Base-by-base conservation (phyloP, 2,329 filamentous ascomycete species). In the Phoma herbarum region DNA sequence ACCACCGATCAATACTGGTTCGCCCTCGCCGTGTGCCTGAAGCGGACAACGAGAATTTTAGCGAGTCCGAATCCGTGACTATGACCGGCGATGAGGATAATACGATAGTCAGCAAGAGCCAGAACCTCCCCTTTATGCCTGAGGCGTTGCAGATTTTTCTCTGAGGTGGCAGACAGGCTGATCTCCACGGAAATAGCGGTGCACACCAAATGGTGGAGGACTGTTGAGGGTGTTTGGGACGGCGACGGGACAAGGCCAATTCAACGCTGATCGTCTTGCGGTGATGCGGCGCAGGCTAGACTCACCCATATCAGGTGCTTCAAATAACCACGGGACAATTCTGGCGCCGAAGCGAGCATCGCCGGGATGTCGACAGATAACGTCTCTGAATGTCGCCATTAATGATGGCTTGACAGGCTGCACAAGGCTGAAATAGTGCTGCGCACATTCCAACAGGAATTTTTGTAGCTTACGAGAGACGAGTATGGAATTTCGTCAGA, bases 1-100 rank as follows among this genome's bases (percentile, higher is more conserved):
- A 58, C 53, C 35, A 68, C 59, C 62, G 63, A 65, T 67, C 63
- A 67, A 70, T 64, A 67, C 53, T 65, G 60, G 51, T 59, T 72
- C 64, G 67, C 69, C 60, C 50, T 64, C 58, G 59, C 62, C 45
- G 50, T 46, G 46, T 50, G n/a, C 56, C 46, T 47, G 33, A 59
- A 57, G 51, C 35, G 26, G 59, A 61, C 52, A 49, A 60, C 62
- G 53, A 54, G 59, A 60, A 60, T 65, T 63, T 66, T 69, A 70
- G 64, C 69, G 59, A 52, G 60, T 52, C 59, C 60, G 60, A 67
- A 66, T 65, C 47, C 63, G 64, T 62, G 52, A 58, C 55, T 35
- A 42, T 60, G 61, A 67, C 64, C 68, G 61, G 58, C 59, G 60
- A 59, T 65, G 57, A 65, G 52, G 51, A 44, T 23, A 61, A 69